Base-by-base conservation (phyloP, 495 filamentous ascomycete species). In the Friedmanniomyces simplex region DNA sequence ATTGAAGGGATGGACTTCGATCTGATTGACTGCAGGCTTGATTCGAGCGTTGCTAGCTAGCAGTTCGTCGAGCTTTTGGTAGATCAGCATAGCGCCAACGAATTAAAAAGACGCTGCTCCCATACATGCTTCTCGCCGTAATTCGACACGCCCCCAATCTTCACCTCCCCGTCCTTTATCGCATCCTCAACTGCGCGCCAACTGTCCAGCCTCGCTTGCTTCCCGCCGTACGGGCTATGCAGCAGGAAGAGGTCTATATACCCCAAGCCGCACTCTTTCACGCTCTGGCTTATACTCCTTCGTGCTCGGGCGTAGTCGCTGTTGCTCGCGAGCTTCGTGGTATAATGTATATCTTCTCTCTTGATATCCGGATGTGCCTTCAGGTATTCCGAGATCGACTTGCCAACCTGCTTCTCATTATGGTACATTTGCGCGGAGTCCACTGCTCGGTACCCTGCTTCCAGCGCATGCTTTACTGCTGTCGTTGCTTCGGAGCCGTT, bases 221-320 rank as follows among this genome's bases (percentile, higher is more conserved):
- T 76, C 5, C 85, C 84, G 22, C 85, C 84, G 43, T 79, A 80
- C 0, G 85, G 85, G 50, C 76, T 79, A 57, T 88, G 85, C 37
- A 87, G 69, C 1, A 86, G 72, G 66, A 84, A 87, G 61, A 90
- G 71, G 61, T 89, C 86, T 50, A 88, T 82, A 68, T 88, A 87
- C 0, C 79, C 78, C 13, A 85, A 68, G 3, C 76, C 76, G 36
- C 77, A 74, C 52, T 73, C 67, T 41, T 74, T 69, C 20, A 87
- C 70, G 43, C 76, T 81, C 59, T 76, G 67, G 16, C 69, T 73
- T 50, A 89, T 81, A 3, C 79, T 76, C 36, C 63, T 68, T 47
- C 79, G 77, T 22, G 82, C 81, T 8, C 67, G 63, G 12, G 81
- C 72, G 63, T 86, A 87, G 10, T 73, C 72, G 3, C 72, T 73